Conservation (phyloP, 1,284 basidiomycete species). For the Chiua sp. region DNA sequence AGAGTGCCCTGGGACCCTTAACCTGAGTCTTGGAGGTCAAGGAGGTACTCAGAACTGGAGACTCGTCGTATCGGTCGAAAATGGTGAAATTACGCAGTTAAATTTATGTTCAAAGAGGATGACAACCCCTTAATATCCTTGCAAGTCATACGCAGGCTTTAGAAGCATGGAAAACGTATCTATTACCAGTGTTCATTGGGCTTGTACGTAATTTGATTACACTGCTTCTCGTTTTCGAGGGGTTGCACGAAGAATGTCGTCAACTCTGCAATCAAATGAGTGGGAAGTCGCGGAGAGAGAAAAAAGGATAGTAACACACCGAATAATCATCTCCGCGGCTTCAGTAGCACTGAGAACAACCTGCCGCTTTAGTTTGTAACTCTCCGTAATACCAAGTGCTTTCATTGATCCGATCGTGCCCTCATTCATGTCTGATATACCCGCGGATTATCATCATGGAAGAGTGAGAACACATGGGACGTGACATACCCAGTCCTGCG, state of each 20-base stretch:
- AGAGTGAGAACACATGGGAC: background rate
- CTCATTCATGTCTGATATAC: slow-evolving; percentile 78
- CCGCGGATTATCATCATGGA: background rate
- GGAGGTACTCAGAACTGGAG: background rate
- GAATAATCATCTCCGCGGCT: slow-evolving; percentile 98
- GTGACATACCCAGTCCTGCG: slow-evolving; percentile 77
- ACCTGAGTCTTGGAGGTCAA: background rate
- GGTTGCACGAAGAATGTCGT: slow-evolving; percentile 70
- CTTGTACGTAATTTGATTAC: slow-evolving; percentile 31
- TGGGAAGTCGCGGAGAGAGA: background rate
- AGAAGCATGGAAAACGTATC: slow-evolving; percentile 3
- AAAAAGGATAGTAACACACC: slow-evolving; percentile 68
- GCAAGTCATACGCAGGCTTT: background rate
- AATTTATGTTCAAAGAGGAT: background rate
- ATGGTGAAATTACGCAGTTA: background rate
- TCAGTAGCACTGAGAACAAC: slow-evolving; percentile 95
- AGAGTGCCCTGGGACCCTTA: background rate
- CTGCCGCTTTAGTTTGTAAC: slow-evolving; percentile 97
- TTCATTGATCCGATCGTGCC: slow-evolving; percentile 91
- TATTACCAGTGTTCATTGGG: slow-evolving; percentile 10
- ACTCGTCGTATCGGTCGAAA: background rate
- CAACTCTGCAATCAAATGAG: slow-evolving; percentile 51
- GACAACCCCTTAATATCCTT: no score
- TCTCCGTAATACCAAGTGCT: slow-evolving; percentile 90
- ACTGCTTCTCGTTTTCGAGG: slow-evolving; percentile 71